These are phyloP conservation scores for Arthrobotrys pseudoclavata DNA, from an alignment of 2,329 filamentous ascomycete genomes.

Conservation along the genomic window DNA sequence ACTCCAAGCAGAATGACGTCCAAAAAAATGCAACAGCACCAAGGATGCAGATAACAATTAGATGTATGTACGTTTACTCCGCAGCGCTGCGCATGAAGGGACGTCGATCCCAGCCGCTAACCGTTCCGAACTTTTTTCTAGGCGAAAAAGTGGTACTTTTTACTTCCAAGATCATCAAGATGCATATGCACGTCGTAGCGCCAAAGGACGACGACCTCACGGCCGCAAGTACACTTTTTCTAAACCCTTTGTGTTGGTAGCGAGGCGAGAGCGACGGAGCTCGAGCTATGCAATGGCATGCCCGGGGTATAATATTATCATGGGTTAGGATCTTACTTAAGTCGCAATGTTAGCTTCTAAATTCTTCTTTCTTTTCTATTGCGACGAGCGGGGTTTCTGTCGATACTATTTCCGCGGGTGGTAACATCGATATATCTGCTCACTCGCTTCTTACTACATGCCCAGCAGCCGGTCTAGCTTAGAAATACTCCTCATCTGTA, in stretches of 20 bases:
- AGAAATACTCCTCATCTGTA: conserved; percentile 28
- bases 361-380: not conserved
- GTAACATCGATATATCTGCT: not conserved
- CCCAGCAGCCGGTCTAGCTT: not conserved
- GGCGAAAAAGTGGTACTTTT: conserved; percentile 3
- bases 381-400: not conserved
- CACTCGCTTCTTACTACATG: conserved; percentile 2
- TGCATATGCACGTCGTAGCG: conserved; percentile 46
- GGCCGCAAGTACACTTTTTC: not conserved
- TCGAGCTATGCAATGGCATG: conserved; percentile 19
- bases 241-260: conserved; percentile 46
- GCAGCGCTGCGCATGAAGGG: not conserved
- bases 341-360: not conserved
- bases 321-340: not conserved
- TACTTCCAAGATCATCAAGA: conserved; percentile 3
- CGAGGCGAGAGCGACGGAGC: conserved; percentile 58
- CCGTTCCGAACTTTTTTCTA: conserved; percentile 19
- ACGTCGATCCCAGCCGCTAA: conserved; percentile 31
- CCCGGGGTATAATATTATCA: conserved; percentile 8
- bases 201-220: conserved; percentile 29
- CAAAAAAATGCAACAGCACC: conserved; percentile 34
- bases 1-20: not conserved
- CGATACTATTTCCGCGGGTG: not conserved
- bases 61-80: not conserved
- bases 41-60: conserved; percentile 10